Conservation (phyloP, 805 yeast species). For the Scheffersomyces coipomensis region DNA sequence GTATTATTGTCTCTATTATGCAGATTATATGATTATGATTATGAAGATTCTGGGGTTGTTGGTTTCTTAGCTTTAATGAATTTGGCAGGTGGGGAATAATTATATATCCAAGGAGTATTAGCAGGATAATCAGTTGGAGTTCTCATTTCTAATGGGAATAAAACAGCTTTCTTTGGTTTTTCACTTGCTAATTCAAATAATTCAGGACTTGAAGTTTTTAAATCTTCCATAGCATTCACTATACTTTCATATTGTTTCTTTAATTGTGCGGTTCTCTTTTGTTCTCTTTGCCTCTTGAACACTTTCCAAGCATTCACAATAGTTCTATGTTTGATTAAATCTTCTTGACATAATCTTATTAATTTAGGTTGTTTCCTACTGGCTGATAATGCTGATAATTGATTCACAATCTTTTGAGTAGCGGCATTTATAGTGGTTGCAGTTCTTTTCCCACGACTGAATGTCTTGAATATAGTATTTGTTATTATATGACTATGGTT, state of each 20-base stretch:
- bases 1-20: too few relatives aligned
- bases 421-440: conserved; percentile 32
- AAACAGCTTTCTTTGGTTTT: conserved; percentile 34
- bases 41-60: too few relatives aligned
- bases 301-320: conserved; percentile 81
- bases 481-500: too few relatives aligned
- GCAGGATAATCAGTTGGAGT: conserved; percentile 92
- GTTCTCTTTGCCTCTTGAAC: conserved; percentile 52
- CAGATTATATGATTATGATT: too few relatives aligned
- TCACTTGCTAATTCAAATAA: conserved; percentile 64
- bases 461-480: not conserved
- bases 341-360: conserved; percentile 74
- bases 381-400: conserved; percentile 82
- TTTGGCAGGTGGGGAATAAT: conserved; percentile 25
- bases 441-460: conserved; percentile 10
- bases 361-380: conserved; percentile 84
- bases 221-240: conserved; percentile 68
- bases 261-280: conserved; percentile 39
- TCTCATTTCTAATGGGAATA: conserved; percentile 81
- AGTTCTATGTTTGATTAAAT: conserved; percentile 78
- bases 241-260: conserved; percentile 65
- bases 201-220: conserved; percentile 49
- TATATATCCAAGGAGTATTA: conserved; percentile 71
- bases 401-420: conserved; percentile 46
- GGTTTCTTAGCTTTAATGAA: too few relatives aligned